These are phyloP conservation scores for Rhizomucor pusillus DNA, from an alignment of 371 early-diverging fungal genomes.

Conservation along the genomic window DNA sequence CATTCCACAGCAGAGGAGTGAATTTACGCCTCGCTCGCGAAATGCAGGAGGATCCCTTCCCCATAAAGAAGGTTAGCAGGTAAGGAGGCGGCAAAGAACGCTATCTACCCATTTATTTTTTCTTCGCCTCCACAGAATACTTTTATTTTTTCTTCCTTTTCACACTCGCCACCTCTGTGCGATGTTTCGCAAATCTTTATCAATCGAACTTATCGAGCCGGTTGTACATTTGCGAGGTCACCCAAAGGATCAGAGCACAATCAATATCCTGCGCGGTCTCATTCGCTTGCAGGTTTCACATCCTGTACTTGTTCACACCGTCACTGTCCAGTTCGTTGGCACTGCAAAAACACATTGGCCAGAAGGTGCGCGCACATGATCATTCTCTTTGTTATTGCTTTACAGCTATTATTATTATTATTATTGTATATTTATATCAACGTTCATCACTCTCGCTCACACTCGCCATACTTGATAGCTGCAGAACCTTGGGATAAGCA, in stretches of 20 bases:
- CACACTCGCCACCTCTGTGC: constrained; percentile 1
- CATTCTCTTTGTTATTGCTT: background rate
- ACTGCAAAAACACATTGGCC: constrained; percentile 45
- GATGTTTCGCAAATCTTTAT: constrained; percentile 37
- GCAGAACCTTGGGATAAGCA: constrained; percentile 39
- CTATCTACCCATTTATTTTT: constrained; percentile 2
- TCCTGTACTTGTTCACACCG: constrained; percentile 20
- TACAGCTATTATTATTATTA: constrained; percentile 3
- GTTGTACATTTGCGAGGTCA: constrained; percentile 34
- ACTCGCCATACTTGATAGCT: too few species aligned
- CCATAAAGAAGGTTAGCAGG: background rate
- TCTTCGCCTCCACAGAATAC: constrained; percentile 6
- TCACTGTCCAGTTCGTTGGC: constrained; percentile 37
- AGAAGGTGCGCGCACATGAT: constrained; percentile 38
- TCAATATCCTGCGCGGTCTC: constrained; percentile 35
- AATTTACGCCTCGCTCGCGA: too few species aligned
- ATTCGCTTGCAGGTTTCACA: constrained; percentile 26
- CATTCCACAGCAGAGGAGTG: too few species aligned
- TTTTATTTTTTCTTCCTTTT: constrained; percentile 14
- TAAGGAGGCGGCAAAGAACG: too few species aligned
- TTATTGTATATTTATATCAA: background rate
- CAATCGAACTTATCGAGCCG: constrained; percentile 39
- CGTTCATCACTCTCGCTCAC: too few species aligned
- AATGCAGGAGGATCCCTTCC: constrained; percentile 10
- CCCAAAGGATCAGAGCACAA: constrained; percentile 29